Percentiles rank a stretch among this genome's conserved stretches.
These are phyloP conservation scores for Lasiosphaeris hirsuta DNA, from an alignment of 495 filamentous ascomycete species.

Conservation along the genomic window DNA sequence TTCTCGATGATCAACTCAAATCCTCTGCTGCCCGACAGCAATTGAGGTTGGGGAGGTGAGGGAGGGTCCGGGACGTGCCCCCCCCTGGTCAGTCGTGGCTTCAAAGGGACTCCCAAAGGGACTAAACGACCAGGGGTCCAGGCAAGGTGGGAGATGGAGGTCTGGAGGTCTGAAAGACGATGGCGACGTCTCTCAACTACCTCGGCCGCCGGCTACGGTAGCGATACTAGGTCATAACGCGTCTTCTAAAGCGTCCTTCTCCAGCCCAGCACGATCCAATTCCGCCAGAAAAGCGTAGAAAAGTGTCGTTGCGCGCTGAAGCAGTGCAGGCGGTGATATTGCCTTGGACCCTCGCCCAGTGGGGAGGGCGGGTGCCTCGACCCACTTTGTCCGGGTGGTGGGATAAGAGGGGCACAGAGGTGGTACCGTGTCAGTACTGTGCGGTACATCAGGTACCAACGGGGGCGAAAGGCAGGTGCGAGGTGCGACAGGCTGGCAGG, in stretches of 20 bases:
- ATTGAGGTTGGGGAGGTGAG: neutral
- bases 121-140: constrained; percentile 6
- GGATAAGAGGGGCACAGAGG: neutral
- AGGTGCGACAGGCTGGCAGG: no score
- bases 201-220: no score
- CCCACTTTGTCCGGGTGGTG: neutral
- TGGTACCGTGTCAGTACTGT: neutral
- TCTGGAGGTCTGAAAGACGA: neutral
- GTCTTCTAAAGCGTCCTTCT: no score
- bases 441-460: neutral
- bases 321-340: no score
- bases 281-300: no score
- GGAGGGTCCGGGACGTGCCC: constrained; percentile 16
- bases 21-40: neutral
- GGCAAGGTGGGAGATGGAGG: neutral
- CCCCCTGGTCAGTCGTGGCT: constrained; percentile 7
- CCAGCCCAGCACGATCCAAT: no score
- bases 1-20: neutral
- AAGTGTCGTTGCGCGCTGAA: neutral
- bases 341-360: neutral
- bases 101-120: neutral
- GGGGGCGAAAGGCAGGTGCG: neutral
- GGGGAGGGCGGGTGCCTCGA: neutral
- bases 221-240: no score
- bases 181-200: no score